Percentiles rank a stretch among this genome's conserved stretches.
phyloP scores from a whole-genome alignment of 306 rosid species.

The Trifolium pratense region DNA sequence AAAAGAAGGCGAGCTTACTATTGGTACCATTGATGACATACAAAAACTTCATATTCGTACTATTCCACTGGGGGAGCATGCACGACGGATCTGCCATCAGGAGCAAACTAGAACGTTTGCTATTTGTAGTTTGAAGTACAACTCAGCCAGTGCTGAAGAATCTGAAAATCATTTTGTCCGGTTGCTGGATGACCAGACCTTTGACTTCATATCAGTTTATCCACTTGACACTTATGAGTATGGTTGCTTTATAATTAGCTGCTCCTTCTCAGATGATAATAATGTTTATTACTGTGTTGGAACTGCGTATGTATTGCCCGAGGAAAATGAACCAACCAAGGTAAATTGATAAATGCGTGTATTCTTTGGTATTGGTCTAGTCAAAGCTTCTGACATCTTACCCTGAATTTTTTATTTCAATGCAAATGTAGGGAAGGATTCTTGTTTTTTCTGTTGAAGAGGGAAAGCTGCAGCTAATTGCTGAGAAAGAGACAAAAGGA shows the following conservation, averaged over 20 bases:
- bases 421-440: constrained; percentile 79
- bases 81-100: constrained; percentile 95
- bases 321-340: constrained; percentile 96
- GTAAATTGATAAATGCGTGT: constrained; percentile 44
- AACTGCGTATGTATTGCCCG: constrained; percentile 93
- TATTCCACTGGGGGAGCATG: constrained; percentile 93
- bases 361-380: constrained; percentile 23
- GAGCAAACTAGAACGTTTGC: constrained; percentile 97
- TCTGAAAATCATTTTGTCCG: constrained; percentile 88
- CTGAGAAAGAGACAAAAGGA: constrained; percentile 98
- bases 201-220: constrained; percentile 84
- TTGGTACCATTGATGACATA: constrained; percentile 97
- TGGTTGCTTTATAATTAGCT: constrained; percentile 94
- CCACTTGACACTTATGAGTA: constrained; percentile 83
- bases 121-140: constrained; percentile 78
- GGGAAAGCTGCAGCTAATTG: constrained; percentile 92
- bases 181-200: constrained; percentile 94
- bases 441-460: constrained; percentile 92
- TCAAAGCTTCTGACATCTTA: constrained; percentile 31
- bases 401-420: constrained; percentile 22
- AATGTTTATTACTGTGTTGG: constrained; percentile 95
- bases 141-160: constrained; percentile 79
- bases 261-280: constrained; percentile 95
- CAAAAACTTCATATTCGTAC: constrained; percentile 99
- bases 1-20: constrained; percentile 96